These are phyloP conservation scores for Penicillium crystallinum DNA, from an alignment of 495 filamentous ascomycete species.

Conservation along the genomic window DNA sequence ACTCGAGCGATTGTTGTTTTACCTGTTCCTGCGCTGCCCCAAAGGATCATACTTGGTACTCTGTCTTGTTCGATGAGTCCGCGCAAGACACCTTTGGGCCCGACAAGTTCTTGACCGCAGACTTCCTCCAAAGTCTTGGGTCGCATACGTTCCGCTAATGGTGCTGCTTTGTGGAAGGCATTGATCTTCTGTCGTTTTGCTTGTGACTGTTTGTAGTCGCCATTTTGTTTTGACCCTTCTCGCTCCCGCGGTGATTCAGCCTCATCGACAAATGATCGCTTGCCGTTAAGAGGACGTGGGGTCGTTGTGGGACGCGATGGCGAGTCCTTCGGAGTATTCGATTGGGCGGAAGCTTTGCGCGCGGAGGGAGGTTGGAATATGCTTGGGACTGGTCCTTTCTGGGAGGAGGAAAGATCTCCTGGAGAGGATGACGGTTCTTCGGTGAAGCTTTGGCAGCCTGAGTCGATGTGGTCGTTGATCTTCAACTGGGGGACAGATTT, in stretches of 20 bases:
- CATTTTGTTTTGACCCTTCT: constrained; percentile 14
- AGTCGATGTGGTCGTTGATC: constrained; percentile 93
- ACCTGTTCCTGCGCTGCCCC: constrained; percentile 87
- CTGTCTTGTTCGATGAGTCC: constrained; percentile 83
- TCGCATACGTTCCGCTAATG: constrained; percentile 91
- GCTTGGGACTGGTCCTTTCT: constrained; percentile 52
- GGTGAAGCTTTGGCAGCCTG: constrained; percentile 62
- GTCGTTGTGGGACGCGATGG: constrained; percentile 20
- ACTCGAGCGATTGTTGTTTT: constrained; percentile 97
- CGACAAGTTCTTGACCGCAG: constrained; percentile 87
- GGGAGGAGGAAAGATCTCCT: constrained; percentile 38
- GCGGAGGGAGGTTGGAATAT: constrained; percentile 75
- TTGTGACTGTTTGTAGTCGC: constrained; percentile 26
- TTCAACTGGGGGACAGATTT: constrained; percentile 65
- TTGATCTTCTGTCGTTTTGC: constrained; percentile 58
- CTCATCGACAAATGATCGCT: constrained; percentile 29
- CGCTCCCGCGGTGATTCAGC: constrained; percentile 16
- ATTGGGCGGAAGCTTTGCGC: constrained; percentile 30
- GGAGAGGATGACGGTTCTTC: constrained; percentile 37
- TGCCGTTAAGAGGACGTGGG: constrained; percentile 30
- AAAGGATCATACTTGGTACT: constrained; percentile 92
- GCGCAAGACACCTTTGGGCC: constrained; percentile 73
- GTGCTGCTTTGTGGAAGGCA: constrained; percentile 63
- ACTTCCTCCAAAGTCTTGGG: constrained; percentile 80
- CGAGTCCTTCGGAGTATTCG: constrained; percentile 18